Percentiles rank a stretch among this genome's conserved stretches.
These are phyloP conservation scores for Cylindrotheca closterium DNA, from an alignment of 108 stramenopile species.

Conservation along the genomic window DNA sequence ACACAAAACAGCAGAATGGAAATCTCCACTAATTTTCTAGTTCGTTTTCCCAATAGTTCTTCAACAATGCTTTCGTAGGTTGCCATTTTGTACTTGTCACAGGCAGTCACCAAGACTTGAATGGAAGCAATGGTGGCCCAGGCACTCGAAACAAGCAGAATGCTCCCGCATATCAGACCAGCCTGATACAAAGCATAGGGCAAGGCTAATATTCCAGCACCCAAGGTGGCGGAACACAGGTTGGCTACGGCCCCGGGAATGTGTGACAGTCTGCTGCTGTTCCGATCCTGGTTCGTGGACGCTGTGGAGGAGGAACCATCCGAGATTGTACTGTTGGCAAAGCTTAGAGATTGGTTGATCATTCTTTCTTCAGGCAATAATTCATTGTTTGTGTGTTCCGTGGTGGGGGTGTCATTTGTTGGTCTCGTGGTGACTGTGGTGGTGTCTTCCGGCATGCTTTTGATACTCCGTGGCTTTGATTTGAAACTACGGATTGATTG, in stretches of 20 bases:
- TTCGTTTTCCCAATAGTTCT: slow-evolving; percentile 37
- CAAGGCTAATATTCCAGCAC: slow-evolving; percentile 72
- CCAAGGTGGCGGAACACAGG: slow-evolving; percentile 78
- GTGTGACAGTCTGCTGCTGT: too few species aligned
- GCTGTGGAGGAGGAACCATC: too few species aligned
- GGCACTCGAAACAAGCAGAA: slow-evolving; percentile 53
- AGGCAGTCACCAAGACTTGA: slow-evolving; percentile 52
- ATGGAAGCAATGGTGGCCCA: slow-evolving; percentile 55
- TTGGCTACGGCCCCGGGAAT: slow-evolving; percentile 61
- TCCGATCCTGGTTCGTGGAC: too few species aligned
- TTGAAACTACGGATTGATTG: too few species aligned
- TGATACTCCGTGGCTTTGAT: too few species aligned
- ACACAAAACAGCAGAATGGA: slow-evolving; percentile 70
- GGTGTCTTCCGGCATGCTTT: too few species aligned
- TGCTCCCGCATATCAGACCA: slow-evolving; percentile 47
- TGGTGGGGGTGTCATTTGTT: too few species aligned
- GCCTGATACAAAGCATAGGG: slow-evolving; percentile 73
- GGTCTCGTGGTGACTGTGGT: too few species aligned
- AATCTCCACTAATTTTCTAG: slow-evolving; percentile 46
- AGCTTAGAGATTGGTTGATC: too few species aligned
- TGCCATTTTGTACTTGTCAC: slow-evolving; percentile 20
- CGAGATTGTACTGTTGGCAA: too few species aligned
- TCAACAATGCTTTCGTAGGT: slow-evolving; percentile 68
- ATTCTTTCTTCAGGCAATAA: too few species aligned
- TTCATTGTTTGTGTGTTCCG: too few species aligned